phyloP scores from a whole-genome alignment of 2,329 filamentous ascomycete species.

The Bisporella sp. region DNA sequence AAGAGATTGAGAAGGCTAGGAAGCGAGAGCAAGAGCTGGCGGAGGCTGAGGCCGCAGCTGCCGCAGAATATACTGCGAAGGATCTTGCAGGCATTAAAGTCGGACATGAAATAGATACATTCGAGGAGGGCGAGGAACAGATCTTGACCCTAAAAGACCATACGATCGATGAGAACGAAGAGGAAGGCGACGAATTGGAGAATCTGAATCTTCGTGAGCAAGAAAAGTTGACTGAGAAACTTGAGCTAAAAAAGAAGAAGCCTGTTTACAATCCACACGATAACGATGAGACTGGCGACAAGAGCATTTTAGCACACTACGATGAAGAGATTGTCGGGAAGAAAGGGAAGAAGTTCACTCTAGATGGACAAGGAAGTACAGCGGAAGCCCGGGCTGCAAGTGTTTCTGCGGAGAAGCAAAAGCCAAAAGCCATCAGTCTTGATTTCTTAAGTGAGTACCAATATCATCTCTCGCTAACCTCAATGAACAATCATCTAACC shows the following conservation, averaged over 20 bases:
- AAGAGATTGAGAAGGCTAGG: slow-evolving; percentile 75
- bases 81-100: slow-evolving; percentile 90
- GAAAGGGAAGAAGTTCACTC: slow-evolving; percentile 78
- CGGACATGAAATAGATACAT: slow-evolving; percentile 75
- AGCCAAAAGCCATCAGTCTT: slow-evolving; percentile 66
- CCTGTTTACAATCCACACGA: slow-evolving; percentile 82
- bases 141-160: slow-evolving; percentile 92
- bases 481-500: slow-evolving; percentile 26
- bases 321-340: slow-evolving; percentile 93
- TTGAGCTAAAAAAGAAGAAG: slow-evolving; percentile 86
- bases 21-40: slow-evolving; percentile 69
- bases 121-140: slow-evolving; percentile 79
- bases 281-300: slow-evolving; percentile 54
- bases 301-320: slow-evolving; percentile 77
- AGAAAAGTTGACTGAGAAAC: slow-evolving; percentile 65
- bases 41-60: slow-evolving; percentile 61
- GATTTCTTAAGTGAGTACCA: slow-evolving; percentile 55
- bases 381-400: slow-evolving; percentile 50
- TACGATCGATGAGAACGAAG: slow-evolving; percentile 75
- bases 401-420: slow-evolving; percentile 49
- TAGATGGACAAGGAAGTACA: slow-evolving; percentile 70
- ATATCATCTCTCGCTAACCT: neutral
- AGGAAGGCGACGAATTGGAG: slow-evolving; percentile 85
- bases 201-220: slow-evolving; percentile 65
- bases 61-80: slow-evolving; percentile 72